Conservation (phyloP, 306 rosid species). For the Albizia julibrissin region DNA sequence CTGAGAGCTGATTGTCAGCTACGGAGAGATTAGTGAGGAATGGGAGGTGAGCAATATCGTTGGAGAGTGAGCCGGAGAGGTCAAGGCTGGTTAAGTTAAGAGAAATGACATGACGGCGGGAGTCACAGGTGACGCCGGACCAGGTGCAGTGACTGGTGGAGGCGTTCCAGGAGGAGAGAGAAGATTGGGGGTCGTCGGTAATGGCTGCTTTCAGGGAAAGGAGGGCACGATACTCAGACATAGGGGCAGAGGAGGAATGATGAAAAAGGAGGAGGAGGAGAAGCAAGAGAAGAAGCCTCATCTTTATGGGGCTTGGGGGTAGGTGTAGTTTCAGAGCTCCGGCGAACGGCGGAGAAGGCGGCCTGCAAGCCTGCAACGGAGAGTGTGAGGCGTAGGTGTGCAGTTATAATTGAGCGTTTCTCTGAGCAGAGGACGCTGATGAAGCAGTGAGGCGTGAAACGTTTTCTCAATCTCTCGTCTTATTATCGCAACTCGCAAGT, state of each 20-base stretch:
- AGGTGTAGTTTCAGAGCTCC: background rate
- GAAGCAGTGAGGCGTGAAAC: background rate
- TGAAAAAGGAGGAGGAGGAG: slow-evolving; percentile 29
- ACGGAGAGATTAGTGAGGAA: slow-evolving; percentile 61
- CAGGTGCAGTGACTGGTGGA: slow-evolving; percentile 60
- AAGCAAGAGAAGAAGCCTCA: slow-evolving; percentile 47
- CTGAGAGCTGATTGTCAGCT: slow-evolving; percentile 58
- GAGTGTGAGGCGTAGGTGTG: background rate
- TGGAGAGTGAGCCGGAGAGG: slow-evolving; percentile 62
- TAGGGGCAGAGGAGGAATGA: slow-evolving; percentile 28
- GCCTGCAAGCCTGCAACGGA: background rate
- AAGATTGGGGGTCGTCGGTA: slow-evolving; percentile 48
- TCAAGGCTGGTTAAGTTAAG: slow-evolving; percentile 61
- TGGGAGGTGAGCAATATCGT: slow-evolving; percentile 54
- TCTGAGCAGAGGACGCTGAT: background rate
- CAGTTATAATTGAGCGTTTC: background rate
- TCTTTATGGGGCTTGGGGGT: slow-evolving; percentile 28
- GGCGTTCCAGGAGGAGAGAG: slow-evolving; percentile 73
- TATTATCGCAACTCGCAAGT: background rate
- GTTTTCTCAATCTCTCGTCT: background rate
- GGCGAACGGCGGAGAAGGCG: background rate
- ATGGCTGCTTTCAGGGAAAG: slow-evolving; percentile 59
- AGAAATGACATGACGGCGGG: slow-evolving; percentile 56
- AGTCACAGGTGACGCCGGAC: slow-evolving; percentile 68
- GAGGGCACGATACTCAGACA: slow-evolving; percentile 61